Evolutionary conservation across 2,329 filamentous ascomycete species (phyloP), one percentile per base, ranked within the genome.

Genomic region (Aspergillus thermomutatus): DNA sequence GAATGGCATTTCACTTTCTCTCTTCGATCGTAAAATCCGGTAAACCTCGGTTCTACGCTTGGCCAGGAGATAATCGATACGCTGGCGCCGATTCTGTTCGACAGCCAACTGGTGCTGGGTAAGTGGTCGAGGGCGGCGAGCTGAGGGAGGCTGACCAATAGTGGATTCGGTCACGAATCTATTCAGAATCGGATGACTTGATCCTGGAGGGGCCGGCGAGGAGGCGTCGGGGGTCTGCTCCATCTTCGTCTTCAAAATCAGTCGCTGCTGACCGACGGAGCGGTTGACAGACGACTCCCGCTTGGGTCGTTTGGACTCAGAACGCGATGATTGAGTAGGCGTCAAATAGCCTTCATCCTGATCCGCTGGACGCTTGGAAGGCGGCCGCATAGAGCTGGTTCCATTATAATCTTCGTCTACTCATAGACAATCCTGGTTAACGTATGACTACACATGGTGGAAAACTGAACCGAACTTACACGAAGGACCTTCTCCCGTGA

Each of bases 81-180:
- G 76, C 58, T 79, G 75, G 53, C 75, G 76, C 31, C 77, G 73
- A 55, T 80, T 79, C 52, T 79, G 75, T 58, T 80, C 78, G 4
- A 81, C 74, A 23, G 79, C 79, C 52, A 79, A 69, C 55, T 81
- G 79, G 54, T 81, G 79, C 52, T 80, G 77, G 2, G 79, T 81
- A 43, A 80, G 70, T 9, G 79, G 78, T 19, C 78, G 74, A 14
- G 77, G 75, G 11, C 79, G 77, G 51, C 76, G 75, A 49, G 70
- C 67, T 43, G 68, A 65, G 53, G 62, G 52, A 40, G 59, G 64
- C 50, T 69, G 68, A 21, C 64, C 64, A 50, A 68, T 64, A 28
- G 70, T 67, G 21, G 71, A 64, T 54, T 73, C 71, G 1, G 67
- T 64, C 49, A 71, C 67, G 59, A 75, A 79, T 43, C 77, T 74